phyloP scores from a whole-genome alignment of 768 basidiomycete species.

The Sistotremastrum niveocremeum region DNA sequence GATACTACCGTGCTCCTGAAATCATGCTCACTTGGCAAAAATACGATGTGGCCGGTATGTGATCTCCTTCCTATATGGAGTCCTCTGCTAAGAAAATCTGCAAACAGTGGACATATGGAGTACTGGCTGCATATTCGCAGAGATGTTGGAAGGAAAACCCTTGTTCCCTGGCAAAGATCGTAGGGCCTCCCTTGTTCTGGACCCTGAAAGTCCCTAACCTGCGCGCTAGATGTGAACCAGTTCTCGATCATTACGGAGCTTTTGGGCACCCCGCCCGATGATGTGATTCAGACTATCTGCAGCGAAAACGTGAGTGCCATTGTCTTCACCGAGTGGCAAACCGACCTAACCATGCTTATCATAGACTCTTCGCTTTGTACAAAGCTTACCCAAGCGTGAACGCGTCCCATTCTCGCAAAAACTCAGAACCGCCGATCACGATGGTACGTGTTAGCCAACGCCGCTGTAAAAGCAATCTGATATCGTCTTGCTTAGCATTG shows the following conservation, averaged over 20 bases:
- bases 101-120: conserved; percentile 88
- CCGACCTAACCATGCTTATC: conserved; percentile 2
- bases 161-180: conserved; percentile 99
- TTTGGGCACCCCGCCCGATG: conserved; percentile 96
- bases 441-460: conserved; percentile 39
- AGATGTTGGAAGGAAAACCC: conserved; percentile 98
- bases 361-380: conserved; percentile 96
- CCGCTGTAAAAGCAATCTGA: not conserved
- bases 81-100: not conserved
- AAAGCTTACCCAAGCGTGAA: conserved; percentile 90
- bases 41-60: conserved; percentile 79
- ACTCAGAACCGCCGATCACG: conserved; percentile 74
- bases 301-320: conserved; percentile 74
- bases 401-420: conserved; percentile 93
- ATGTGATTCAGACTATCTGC: conserved; percentile 97
- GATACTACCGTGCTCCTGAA: conserved; percentile 98
- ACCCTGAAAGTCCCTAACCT: not conserved
- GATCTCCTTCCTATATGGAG: not conserved
- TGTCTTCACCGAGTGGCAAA: not conserved
- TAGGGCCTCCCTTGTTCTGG: conserved; percentile 33
- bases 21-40: conserved; percentile 99
- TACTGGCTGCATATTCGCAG: conserved; percentile 97
- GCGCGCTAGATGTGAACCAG: conserved; percentile 84
- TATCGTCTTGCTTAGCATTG: conserved; percentile 40
- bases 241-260: conserved; percentile 99